phyloP scores from a whole-genome alignment of 169 alveolate genomes.

The Plasmodium billcollinsi region DNA sequence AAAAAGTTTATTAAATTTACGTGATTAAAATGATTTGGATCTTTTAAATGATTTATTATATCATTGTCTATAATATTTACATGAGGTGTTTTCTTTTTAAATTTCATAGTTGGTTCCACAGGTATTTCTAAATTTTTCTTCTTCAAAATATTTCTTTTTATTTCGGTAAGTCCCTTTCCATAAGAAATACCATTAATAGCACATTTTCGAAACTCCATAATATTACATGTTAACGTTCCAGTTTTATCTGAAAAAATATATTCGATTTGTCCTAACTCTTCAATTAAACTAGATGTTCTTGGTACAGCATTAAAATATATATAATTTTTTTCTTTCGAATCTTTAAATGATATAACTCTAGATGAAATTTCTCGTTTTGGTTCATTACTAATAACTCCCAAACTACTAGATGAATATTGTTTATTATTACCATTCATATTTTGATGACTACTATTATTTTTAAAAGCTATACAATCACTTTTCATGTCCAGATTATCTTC shows the following conservation, averaged over 20 bases:
- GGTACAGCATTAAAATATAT: conserved; percentile 88
- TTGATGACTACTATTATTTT: conserved; percentile 6
- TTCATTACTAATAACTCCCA: neutral
- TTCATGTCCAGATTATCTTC: neutral
- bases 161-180: conserved; percentile 87
- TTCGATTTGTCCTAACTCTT: conserved; percentile 97
- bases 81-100: conserved; percentile 77
- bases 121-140: conserved; percentile 80
- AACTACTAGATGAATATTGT: neutral
- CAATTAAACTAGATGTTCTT: conserved; percentile 90
- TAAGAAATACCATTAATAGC: conserved; percentile 87
- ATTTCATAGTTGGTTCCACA: conserved; percentile 75
- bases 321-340: conserved; percentile 49
- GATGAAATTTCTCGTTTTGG: conserved; percentile 9
- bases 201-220: conserved; percentile 90
- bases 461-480: neutral
- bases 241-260: conserved; percentile 94
- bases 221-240: conserved; percentile 96
- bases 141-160: conserved; percentile 80
- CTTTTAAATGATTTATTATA: conserved; percentile 78
- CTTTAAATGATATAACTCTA: conserved; percentile 41
- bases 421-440: neutral
- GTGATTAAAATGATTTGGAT: conserved; percentile 82
- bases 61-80: conserved; percentile 85
- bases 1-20: conserved; percentile 80